Base-by-base conservation (phyloP, 352 stramenopile species). In the Phytophthora sp. region DNA sequence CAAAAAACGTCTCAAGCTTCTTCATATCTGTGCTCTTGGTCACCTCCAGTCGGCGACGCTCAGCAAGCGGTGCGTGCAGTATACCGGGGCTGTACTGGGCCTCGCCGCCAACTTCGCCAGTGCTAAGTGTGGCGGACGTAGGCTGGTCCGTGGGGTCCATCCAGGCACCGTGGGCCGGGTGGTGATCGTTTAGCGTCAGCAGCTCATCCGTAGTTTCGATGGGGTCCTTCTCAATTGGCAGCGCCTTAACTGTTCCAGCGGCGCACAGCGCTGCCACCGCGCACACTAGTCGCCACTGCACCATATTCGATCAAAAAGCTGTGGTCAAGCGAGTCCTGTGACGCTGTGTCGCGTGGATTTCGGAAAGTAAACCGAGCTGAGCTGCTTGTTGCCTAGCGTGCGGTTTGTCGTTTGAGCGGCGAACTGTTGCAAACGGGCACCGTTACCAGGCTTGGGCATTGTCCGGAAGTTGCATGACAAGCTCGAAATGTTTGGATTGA, bases 1-100 rank as follows among this genome's bases (percentile, higher is more conserved):
- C 71, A 32, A 87, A 87, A 42, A 71, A 84, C 12, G 63, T 59
- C 64, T 87, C 77, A 18, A 87, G 69, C 37, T 80, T 79, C 48
- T 68, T 42, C 52, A 84, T 77, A 51, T 87, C 77, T 48, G 57
- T 69, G 38, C 44, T 74, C 39, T 72, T 77, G 20, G 72, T 66
- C 31, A 74, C 45, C 30, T 86, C 77, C 4, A 86, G 65, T 9
- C 72, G 66, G 23, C 74, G 62, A 52, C 44, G 66, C 3, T 52
- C 39, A 15, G 9, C 11, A 2, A 20, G 17, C n/a, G 8, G 6
- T 6, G 51, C 32, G 27, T 72, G 60, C 15, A 66, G 7, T 20
- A 30, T 12, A 9, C 60, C 64, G 5, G 69, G 56, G 24, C 43
- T 43, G 32, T 67, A 69, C 0, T 57, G 30, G 3, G 31, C 31